phyloP scores from a whole-genome alignment of 495 filamentous ascomycete species.

The Darksidea phi region DNA sequence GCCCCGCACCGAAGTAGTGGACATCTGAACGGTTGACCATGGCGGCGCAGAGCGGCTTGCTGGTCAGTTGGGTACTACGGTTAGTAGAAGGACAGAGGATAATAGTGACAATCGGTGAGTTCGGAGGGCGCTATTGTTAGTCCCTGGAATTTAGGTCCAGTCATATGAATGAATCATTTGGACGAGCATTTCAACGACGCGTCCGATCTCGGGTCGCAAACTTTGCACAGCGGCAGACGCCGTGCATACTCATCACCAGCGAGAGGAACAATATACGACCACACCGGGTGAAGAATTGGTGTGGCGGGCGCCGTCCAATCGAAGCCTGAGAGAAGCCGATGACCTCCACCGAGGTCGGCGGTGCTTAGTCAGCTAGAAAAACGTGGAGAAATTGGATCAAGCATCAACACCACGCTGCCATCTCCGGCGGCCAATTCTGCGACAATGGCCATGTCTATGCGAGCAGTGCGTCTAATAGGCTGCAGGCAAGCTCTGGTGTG shows the following conservation, averaged over 20 bases:
- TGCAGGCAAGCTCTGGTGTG: conserved; percentile 27
- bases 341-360: conserved; percentile 27
- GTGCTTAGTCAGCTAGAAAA: conserved; percentile 16
- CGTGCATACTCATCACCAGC: conserved; percentile 1
- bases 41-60: neutral
- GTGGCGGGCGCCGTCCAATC: conserved; percentile 16
- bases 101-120: neutral
- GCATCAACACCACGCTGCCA: conserved; percentile 22
- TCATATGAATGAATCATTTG: conserved; percentile 12
- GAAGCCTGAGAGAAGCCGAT: conserved; percentile 5
- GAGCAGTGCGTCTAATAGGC: conserved; percentile 22
- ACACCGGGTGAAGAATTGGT: neutral
- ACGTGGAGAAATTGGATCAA: neutral
- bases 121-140: neutral
- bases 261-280: conserved; percentile 1
- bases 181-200: conserved; percentile 3
- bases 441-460: conserved; percentile 33
- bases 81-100: neutral
- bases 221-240: neutral
- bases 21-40: conserved; percentile 64
- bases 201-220: conserved; percentile 26
- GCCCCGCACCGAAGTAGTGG: conserved; percentile 82
- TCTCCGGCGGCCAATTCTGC: conserved; percentile 3
- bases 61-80: neutral
- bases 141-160: neutral